These are phyloP conservation scores for Stromatinia cepivora DNA, from an alignment of 2,329 filamentous ascomycete species.

Conservation along the genomic window DNA sequence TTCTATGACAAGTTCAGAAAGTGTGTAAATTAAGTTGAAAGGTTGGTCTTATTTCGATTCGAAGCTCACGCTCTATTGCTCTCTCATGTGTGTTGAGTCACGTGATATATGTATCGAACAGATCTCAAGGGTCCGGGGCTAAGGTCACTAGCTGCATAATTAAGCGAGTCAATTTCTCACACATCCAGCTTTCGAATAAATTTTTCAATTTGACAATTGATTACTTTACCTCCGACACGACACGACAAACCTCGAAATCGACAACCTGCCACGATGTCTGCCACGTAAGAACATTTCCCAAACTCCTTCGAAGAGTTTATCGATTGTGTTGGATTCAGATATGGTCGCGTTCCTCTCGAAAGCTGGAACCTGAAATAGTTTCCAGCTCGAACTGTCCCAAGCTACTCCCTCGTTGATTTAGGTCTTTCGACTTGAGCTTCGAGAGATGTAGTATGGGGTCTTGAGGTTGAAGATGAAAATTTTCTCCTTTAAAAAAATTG, in stretches of 20 bases:
- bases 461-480: constrained; percentile 70
- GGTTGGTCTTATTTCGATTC: constrained; percentile 40
- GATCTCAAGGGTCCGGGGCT: background rate
- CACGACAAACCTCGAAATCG: constrained; percentile 42
- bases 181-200: constrained; percentile 11
- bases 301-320: constrained; percentile 33
- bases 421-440: constrained; percentile 51
- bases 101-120: background rate
- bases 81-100: background rate
- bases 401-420: constrained; percentile 58
- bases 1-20: background rate
- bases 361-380: constrained; percentile 56
- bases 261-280: constrained; percentile 55
- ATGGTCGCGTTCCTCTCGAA: constrained; percentile 78
- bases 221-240: constrained; percentile 23
- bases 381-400: constrained; percentile 79
- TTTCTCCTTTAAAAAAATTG: constrained; percentile 79
- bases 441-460: constrained; percentile 67
- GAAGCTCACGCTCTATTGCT: background rate
- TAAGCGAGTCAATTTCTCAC: constrained; percentile 18
- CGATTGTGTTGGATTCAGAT: constrained; percentile 37
- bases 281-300: constrained; percentile 40
- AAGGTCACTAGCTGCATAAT: background rate
- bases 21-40: constrained; percentile 50
- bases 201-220: background rate